Conservation (phyloP, 2,329 filamentous ascomycete genomes). For the Cladobotryum protrusum region DNA sequence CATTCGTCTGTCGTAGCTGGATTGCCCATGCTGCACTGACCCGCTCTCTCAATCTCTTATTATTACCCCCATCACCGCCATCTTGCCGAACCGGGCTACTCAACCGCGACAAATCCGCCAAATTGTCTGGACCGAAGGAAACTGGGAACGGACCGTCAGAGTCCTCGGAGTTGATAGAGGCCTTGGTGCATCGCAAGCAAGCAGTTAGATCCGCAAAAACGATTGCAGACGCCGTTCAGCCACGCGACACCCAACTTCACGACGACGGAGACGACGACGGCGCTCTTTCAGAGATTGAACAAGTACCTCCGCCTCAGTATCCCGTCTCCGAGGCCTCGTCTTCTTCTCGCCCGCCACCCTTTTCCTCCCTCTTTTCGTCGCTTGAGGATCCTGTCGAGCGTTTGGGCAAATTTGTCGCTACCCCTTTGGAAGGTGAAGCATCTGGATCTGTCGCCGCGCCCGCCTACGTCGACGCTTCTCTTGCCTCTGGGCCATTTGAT, state of each 20-base stretch:
- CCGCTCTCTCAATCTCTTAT: constrained; percentile 10
- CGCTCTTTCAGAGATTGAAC: constrained; percentile 26
- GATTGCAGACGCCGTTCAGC: constrained; percentile 16
- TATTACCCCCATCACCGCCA: constrained; percentile 11
- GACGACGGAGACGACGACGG: constrained; percentile 15
- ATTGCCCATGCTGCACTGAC: constrained; percentile 11
- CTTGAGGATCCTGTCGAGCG: constrained; percentile 31
- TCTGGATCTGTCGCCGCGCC: constrained; percentile 43
- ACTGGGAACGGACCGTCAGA: constrained; percentile 28
- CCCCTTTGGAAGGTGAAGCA: constrained; percentile 23
- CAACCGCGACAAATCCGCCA: constrained; percentile 26
- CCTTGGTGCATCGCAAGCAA: constrained; percentile 21
- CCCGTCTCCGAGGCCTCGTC: constrained; percentile 49
- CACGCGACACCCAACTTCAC: constrained; percentile 16
- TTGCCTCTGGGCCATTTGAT: constrained; percentile 33
- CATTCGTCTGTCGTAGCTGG: neutral
- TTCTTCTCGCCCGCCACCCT: constrained; percentile 49
- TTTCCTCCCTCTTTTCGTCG: constrained; percentile 53
- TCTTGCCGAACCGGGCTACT: constrained; percentile 11
- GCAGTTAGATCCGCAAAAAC: constrained; percentile 14
- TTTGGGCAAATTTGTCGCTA: constrained; percentile 26
- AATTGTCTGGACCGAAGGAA: constrained; percentile 32
- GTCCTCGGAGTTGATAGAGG: constrained; percentile 30
- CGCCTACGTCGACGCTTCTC: constrained; percentile 48
- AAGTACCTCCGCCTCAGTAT: constrained; percentile 55